A percentile compares a stretch with the other conserved stretches of the same genome.
Evolutionary conservation across 768 basidiomycete genomes (phyloP).

Genomic region (Collybia sp.): DNA sequence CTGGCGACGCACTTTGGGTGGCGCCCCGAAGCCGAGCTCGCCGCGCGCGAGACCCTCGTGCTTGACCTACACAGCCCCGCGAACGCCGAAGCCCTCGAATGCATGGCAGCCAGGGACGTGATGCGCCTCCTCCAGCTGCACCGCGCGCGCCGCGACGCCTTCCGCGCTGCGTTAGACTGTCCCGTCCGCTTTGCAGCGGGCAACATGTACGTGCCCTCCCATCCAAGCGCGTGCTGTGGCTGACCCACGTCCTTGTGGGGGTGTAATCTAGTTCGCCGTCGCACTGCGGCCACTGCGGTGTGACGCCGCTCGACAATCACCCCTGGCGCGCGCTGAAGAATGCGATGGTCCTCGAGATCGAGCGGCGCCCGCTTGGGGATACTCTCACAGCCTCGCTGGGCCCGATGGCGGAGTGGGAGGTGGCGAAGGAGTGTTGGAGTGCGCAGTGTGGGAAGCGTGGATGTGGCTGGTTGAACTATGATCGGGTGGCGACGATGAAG

Average conservation of each 20-base stretch:
- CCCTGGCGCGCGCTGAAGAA: constrained; percentile 62
- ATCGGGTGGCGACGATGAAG: constrained; percentile 51
- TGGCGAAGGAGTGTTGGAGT: constrained; percentile 59
- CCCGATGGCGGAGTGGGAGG: constrained; percentile 51
- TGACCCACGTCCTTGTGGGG: constrained; percentile 2
- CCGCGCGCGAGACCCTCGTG: constrained; percentile 52
- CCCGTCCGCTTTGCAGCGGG: constrained; percentile 54
- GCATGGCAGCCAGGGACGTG: constrained; percentile 47
- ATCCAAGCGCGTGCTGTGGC: too few relatives aligned
- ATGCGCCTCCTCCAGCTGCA: constrained; percentile 56
- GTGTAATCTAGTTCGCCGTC: constrained; percentile 23
- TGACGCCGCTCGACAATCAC: constrained; percentile 48
- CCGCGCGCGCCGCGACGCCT: constrained; percentile 42
- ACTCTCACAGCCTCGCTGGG: constrained; percentile 35
- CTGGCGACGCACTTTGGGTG: constrained; percentile 61
- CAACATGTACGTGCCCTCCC: constrained; percentile 28
- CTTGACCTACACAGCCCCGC: constrained; percentile 41
- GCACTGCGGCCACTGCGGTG: constrained; percentile 51
- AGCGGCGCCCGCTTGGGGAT: constrained; percentile 55
- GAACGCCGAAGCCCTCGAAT: constrained; percentile 39
- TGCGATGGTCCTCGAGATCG: constrained; percentile 52
- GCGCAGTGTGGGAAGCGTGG: constrained; percentile 45
- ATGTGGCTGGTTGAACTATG: constrained; percentile 56
- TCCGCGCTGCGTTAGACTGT: constrained; percentile 49
- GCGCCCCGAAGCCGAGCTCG: constrained; percentile 49